Evolutionary conservation across 2,329 filamentous ascomycete species (phyloP).

Genomic region (Beauveria bassiana): DNA sequence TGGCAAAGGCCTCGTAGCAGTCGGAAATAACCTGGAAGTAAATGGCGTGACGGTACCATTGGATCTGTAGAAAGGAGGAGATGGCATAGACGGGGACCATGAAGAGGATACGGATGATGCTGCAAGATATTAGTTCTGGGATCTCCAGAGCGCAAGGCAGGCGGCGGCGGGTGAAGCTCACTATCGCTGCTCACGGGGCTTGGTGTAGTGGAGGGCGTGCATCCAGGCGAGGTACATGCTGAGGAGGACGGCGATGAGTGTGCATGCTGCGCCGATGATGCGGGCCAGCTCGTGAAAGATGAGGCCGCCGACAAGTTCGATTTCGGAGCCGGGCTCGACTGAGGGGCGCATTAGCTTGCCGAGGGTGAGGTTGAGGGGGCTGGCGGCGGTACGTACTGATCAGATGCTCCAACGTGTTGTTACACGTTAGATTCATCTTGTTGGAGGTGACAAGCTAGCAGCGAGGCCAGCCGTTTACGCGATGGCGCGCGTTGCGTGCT

Average conservation of each 20-base stretch:
- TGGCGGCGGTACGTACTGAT: constrained; percentile 25
- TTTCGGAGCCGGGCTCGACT: constrained; percentile 40
- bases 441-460: background rate
- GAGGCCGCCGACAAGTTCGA: constrained; percentile 36
- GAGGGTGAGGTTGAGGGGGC: background rate
- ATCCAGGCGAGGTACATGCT: constrained; percentile 50
- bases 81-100: constrained; percentile 79
- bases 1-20: constrained; percentile 85
- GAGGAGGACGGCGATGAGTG: constrained; percentile 42
- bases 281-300: constrained; percentile 49
- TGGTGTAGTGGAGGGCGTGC: constrained; percentile 54
- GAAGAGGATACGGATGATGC: constrained; percentile 79
- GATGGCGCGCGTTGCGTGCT: background rate
- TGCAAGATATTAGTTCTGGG: constrained; percentile 24
- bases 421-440: constrained; percentile 32
- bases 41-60: constrained; percentile 68
- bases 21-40: constrained; percentile 77
- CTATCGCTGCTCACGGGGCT: constrained; percentile 52
- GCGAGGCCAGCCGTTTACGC: background rate
- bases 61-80: constrained; percentile 65
- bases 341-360: constrained; percentile 4
- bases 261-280: constrained; percentile 40
- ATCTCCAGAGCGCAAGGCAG: background rate
- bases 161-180: constrained; percentile 21
- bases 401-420: constrained; percentile 36